Conservation (phyloP, 495 filamentous ascomycete species). For the Cudoniella acicularis region DNA sequence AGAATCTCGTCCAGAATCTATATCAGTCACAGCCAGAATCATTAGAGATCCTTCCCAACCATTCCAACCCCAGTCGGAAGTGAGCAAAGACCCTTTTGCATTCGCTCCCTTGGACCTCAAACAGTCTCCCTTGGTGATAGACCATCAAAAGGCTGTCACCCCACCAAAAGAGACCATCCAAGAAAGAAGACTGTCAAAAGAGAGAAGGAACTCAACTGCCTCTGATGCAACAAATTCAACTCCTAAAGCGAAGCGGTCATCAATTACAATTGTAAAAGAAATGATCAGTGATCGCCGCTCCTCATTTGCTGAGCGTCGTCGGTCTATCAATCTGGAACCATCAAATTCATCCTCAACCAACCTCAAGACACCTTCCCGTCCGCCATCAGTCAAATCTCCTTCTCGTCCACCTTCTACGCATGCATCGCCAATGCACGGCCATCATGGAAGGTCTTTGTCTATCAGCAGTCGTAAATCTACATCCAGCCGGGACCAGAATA, state of each 20-base stretch:
- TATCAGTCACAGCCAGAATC: conserved; percentile 79
- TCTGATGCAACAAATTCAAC: conserved; percentile 13
- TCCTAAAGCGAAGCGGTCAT: conserved; percentile 37
- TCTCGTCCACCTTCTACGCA: conserved; percentile 22
- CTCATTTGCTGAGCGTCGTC: conserved; percentile 38
- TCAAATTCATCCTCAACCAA: conserved; percentile 25
- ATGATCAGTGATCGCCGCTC: conserved; percentile 48
- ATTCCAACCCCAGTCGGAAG: conserved; percentile 43
- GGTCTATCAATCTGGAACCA: conserved; percentile 33
- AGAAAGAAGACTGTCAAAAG: conserved; percentile 20
- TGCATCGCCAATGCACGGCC: neutral
- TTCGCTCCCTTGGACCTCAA: conserved; percentile 56
- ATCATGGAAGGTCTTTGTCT: conserved; percentile 13
- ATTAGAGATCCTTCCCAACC: conserved; percentile 52
- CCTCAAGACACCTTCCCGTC: conserved; percentile 40
- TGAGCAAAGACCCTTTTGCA: conserved; percentile 28
- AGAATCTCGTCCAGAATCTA: conserved; percentile 56
- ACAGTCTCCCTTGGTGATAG: conserved; percentile 67
- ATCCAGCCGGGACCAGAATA: conserved; percentile 7
- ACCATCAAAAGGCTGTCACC: conserved; percentile 51
- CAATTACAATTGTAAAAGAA: conserved; percentile 47
- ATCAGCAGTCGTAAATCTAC: conserved; percentile 19
- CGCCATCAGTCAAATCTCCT: conserved; percentile 34
- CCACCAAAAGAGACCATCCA: conserved; percentile 20
- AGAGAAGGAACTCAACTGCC: conserved; percentile 5